Evolutionary conservation across 768 basidiomycete genomes (phyloP).

Genomic region (Lanmaoa pseudosensibilis): DNA sequence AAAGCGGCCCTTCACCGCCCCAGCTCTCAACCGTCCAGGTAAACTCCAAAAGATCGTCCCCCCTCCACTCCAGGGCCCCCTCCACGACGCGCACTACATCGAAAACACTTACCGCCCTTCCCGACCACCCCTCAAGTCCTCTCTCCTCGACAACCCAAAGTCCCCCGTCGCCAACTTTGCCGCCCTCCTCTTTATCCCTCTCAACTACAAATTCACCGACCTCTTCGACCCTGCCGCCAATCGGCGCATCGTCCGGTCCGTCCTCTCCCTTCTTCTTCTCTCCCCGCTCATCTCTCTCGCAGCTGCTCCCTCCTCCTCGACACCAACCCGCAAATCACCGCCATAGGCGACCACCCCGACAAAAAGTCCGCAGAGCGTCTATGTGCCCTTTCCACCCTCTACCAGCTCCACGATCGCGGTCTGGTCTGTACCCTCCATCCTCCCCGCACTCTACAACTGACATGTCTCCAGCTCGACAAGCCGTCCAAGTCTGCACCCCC

Average conservation of each 20-base stretch:
- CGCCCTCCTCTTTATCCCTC: slow-evolving; percentile 3
- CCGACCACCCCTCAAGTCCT: slow-evolving; percentile 26
- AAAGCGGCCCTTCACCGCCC: slow-evolving; percentile 14
- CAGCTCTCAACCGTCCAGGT: slow-evolving; percentile 5
- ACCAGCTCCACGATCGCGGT: slow-evolving; percentile 63
- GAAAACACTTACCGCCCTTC: slow-evolving; percentile 19
- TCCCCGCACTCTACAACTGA: not conserved
- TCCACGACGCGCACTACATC: slow-evolving; percentile 39
- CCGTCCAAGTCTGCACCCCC: slow-evolving; percentile 20
- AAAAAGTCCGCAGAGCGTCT: slow-evolving; percentile 70
- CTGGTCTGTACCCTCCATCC: slow-evolving; percentile 50
- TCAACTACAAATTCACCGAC: slow-evolving; percentile 18
- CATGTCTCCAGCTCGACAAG: slow-evolving; percentile 28
- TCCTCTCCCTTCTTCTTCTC: not conserved
- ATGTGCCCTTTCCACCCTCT: slow-evolving; percentile 72
- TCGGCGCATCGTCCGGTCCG: slow-evolving; percentile 24
- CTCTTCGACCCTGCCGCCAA: slow-evolving; percentile 15
- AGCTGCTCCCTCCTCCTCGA: slow-evolving; percentile 29
- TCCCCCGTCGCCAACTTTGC: slow-evolving; percentile 49
- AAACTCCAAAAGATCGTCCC: slow-evolving; percentile 16
- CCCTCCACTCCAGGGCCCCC: slow-evolving; percentile 27
- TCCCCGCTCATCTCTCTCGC: slow-evolving; percentile 7
- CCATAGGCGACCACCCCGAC: slow-evolving; percentile 57
- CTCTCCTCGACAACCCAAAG: slow-evolving; percentile 48
- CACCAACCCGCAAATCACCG: slow-evolving; percentile 44